Conservation (phyloP, 1,139 yeast species). For the Sugiyamaella japonica region DNA sequence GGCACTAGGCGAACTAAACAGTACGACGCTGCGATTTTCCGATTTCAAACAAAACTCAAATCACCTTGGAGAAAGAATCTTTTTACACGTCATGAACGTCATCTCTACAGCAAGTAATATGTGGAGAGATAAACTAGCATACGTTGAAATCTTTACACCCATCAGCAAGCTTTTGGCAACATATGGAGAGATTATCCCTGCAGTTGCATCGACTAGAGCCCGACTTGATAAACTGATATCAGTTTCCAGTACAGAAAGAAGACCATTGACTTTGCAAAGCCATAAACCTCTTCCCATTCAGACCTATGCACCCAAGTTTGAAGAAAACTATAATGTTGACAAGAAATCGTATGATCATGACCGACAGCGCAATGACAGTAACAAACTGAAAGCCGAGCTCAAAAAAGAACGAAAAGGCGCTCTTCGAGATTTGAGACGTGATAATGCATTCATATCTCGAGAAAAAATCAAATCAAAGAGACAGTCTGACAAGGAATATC, state of each 20-base stretch:
- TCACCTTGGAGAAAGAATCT: constrained; percentile 14
- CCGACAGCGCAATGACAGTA: constrained; percentile 74
- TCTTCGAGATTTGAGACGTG: constrained; percentile 86
- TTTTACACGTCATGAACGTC: constrained; percentile 15
- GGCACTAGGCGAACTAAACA: neutral
- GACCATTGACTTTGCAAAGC: constrained; percentile 80
- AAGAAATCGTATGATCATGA: constrained; percentile 88
- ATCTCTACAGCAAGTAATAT: constrained; percentile 34
- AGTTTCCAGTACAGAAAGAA: constrained; percentile 54
- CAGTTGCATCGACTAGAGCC: constrained; percentile 2
- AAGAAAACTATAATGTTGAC: constrained; percentile 94
- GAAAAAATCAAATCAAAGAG: constrained; percentile 81
- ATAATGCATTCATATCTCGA: constrained; percentile 81
- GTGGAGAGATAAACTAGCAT: constrained; percentile 69
- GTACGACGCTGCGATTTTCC: neutral
- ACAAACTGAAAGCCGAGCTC: constrained; percentile 77
- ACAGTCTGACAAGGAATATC: constrained; percentile 73
- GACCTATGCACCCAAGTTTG: constrained; percentile 86
- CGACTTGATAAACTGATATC: constrained; percentile 54
- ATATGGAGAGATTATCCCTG: constrained; percentile 11
- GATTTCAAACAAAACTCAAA: constrained; percentile 1
- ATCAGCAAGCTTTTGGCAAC: constrained; percentile 34
- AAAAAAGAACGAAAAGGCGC: constrained; percentile 91
- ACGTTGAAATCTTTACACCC: constrained; percentile 56
- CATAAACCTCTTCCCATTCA: constrained; percentile 86